Evolutionary conservation across 2,329 filamentous ascomycete genomes (phyloP).

Genomic region (Nemania sp.): DNA sequence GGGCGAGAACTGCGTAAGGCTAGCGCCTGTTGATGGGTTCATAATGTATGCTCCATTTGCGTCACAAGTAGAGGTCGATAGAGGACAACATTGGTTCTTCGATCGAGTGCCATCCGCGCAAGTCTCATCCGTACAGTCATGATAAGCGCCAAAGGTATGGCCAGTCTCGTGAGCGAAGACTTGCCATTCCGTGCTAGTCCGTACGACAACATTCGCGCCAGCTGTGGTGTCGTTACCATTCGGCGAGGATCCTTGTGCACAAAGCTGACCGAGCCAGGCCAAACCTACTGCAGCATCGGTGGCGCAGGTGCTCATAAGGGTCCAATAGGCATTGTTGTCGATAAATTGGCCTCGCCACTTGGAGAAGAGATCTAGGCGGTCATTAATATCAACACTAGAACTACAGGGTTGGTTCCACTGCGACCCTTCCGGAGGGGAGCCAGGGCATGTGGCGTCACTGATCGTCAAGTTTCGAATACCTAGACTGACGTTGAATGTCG

Average conservation of each 20-base stretch:
- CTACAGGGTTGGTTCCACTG: conserved; percentile 88
- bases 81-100: conserved; percentile 79
- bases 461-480: conserved; percentile 89
- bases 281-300: conserved; percentile 89
- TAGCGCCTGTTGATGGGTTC: conserved; percentile 86
- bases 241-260: conserved; percentile 68
- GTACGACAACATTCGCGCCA: conserved; percentile 89
- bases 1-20: conserved; percentile 83
- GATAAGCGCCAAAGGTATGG: conserved; percentile 95
- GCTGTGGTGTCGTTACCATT: conserved; percentile 77
- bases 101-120: conserved; percentile 71
- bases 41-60: conserved; percentile 88
- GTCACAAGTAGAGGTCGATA: conserved; percentile 75
- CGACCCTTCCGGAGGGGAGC: conserved; percentile 71
- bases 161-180: conserved; percentile 95
- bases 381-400: conserved; percentile 72
- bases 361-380: conserved; percentile 89
- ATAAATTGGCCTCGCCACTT: conserved; percentile 82
- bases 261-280: conserved; percentile 92
- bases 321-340: conserved; percentile 94
- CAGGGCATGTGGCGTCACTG: conserved; percentile 79
- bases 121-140: conserved; percentile 82
- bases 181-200: conserved; percentile 89
- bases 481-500: conserved; percentile 93
- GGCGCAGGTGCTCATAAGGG: conserved; percentile 82